Base-by-base conservation (phyloP, 2,329 filamentous ascomycete genomes). In the Daldinia sp. region DNA sequence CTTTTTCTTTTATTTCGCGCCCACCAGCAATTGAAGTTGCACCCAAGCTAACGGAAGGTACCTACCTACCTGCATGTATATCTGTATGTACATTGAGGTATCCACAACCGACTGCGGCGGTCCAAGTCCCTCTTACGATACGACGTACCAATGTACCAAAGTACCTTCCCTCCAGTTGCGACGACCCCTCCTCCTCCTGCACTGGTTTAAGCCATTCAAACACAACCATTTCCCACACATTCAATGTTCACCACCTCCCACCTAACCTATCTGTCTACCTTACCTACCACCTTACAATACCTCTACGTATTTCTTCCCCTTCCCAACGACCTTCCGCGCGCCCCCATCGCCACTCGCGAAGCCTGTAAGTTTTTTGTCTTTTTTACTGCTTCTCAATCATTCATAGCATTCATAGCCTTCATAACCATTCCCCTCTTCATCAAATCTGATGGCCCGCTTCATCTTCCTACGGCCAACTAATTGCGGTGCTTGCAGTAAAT, bases 141-240 rank as follows among this genome's bases (percentile, higher is more conserved):
- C 67, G 48, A 69, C 67, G 53, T 67, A 63, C 50, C 23, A 3
- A 37, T 15, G 60, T 60, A 68, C 60, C 20, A 61, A 15, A 2
- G 26, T 64, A 64, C 60, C 58, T 63, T 70, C 68, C 68, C 58
- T 70, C 68, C 53, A 67, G 60, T 60, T 64, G 59, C 58, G 46
- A 50, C 46, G 55, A 71, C 69, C 69, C 69, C 69, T 71, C 69
- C 69, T 71, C 69, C 57, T 66, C 35, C 54, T 48, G 54, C 60
- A 48, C 33, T 65, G 54, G 65, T 67, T 51, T 69, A 64, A 51
- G 57, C 66, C 66, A 67, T 69, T 65, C 69, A 71, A 71, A 69
- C 69, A 71, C 63, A 67, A 55, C 67, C 61, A 55, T 69, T 65
- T 71, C 69, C 67, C 69, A 69, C 69, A 61, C 63, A 64, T 60